Evolutionary conservation across 1,139 yeast species (phyloP).

Genomic region (Hemisphaericaspora xylofermentans): DNA sequence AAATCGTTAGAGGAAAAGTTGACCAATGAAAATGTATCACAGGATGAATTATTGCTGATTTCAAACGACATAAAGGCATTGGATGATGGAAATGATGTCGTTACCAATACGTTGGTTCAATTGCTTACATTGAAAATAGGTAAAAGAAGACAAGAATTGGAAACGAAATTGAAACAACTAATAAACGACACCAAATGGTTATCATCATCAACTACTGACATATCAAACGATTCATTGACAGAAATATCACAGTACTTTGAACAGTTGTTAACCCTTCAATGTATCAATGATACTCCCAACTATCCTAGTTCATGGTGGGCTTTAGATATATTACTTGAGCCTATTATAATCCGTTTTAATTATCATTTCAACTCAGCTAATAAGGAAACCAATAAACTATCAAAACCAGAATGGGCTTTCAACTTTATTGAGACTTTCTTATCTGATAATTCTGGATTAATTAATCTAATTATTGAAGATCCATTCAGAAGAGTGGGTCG

Average conservation of each 20-base stretch:
- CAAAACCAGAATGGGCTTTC: conserved; percentile 82
- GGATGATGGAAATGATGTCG: conserved; percentile 1
- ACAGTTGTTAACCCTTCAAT: conserved; percentile 38
- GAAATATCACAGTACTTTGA: conserved; percentile 14
- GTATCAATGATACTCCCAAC: conserved; percentile 27
- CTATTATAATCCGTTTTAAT: conserved; percentile 60
- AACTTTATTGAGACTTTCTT: conserved; percentile 53
- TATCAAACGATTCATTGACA: conserved; percentile 11
- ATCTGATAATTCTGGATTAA: conserved; percentile 37
- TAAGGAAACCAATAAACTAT: conserved; percentile 63
- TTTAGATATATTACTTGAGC: conserved; percentile 53
- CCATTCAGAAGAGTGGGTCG: conserved; percentile 27
- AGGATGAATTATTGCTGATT: conserved; percentile 7
- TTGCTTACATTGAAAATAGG: conserved; percentile 4
- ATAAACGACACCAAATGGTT: conserved; percentile 21
- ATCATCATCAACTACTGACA: conserved; percentile 4
- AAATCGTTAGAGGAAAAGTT: conserved; percentile 6
- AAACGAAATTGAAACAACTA: conserved; percentile 5
- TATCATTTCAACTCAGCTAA: conserved; percentile 67
- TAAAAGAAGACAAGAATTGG: conserved; percentile 5
- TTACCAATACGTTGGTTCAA: background rate
- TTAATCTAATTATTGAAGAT: conserved; percentile 35
- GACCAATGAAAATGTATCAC: background rate
- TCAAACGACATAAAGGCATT: conserved; percentile 3
- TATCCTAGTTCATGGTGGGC: conserved; percentile 59